Evolutionary conservation across 352 stramenopile genomes (phyloP).

Genomic region (Globisporangium cystogenes): DNA sequence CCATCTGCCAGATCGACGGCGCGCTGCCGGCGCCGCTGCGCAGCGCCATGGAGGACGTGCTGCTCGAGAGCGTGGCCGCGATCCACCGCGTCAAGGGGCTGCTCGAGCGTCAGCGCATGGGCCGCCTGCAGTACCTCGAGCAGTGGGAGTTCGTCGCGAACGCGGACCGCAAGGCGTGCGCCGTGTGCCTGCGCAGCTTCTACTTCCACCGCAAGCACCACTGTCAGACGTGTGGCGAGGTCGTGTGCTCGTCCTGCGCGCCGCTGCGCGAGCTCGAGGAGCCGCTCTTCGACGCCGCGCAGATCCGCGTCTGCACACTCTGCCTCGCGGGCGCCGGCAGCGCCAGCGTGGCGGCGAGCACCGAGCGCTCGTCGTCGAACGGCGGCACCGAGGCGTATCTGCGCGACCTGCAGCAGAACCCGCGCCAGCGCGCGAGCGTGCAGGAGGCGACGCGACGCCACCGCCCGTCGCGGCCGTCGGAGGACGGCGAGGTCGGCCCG

Average conservation of each 20-base stretch:
- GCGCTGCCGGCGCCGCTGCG: conserved; percentile 25
- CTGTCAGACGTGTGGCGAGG: conserved; percentile 68
- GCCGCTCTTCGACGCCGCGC: conserved; percentile 47
- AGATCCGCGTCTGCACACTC: conserved; percentile 65
- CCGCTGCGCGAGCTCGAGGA: conserved; percentile 70
- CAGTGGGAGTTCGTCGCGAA: conserved; percentile 74
- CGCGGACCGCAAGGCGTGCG: conserved; percentile 70
- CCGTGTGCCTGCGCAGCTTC: conserved; percentile 71
- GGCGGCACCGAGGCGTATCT: conserved; percentile 45
- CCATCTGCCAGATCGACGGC: conserved; percentile 69
- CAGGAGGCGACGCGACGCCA: background rate
- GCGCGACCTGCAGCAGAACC: conserved; percentile 14
- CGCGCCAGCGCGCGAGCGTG: conserved; percentile 12
- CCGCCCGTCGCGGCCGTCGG: conserved; percentile 1
- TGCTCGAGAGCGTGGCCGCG: conserved; percentile 56
- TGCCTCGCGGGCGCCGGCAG: conserved; percentile 53
- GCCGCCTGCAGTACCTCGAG: conserved; percentile 66
- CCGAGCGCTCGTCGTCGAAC: conserved; percentile 32
- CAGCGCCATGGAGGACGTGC: conserved; percentile 49
- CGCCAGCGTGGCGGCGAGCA: conserved; percentile 11
- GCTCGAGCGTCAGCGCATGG: conserved; percentile 73
- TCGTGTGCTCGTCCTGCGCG: conserved; percentile 69
- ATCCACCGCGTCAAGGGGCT: conserved; percentile 52
- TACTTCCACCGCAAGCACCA: conserved; percentile 79
- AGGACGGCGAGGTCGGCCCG: conserved; percentile 6